Evolutionary conservation across 2,329 filamentous ascomycete species (phyloP).

Genomic region (Corynespora cassiicola): DNA sequence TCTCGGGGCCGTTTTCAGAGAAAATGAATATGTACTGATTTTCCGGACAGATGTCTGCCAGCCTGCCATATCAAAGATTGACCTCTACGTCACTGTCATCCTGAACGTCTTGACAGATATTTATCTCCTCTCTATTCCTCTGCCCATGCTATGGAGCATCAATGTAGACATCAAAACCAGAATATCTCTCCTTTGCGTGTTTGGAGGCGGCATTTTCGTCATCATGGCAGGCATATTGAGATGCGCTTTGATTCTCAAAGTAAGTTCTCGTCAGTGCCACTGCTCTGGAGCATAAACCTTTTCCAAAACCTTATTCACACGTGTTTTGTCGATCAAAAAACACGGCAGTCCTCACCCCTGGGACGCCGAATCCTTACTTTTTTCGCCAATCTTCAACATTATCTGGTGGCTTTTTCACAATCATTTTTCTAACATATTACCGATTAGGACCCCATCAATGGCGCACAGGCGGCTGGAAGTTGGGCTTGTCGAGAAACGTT

Average conservation of each 20-base stretch:
- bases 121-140: constrained; percentile 65
- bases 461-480: constrained; percentile 48
- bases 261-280: constrained; percentile 9
- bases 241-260: constrained; percentile 14
- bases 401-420: no score
- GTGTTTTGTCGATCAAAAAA: constrained; percentile 6
- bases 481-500: constrained; percentile 56
- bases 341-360: no score
- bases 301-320: no score
- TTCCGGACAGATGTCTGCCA: constrained; percentile 16
- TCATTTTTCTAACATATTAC: constrained; percentile 58
- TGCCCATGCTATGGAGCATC: constrained; percentile 63
- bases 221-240: constrained; percentile 63
- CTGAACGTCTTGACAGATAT: constrained; percentile 64
- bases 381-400: no score
- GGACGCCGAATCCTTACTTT: no score
- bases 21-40: no score
- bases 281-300: no score
- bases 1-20: no score
- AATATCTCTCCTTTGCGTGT: constrained; percentile 59
- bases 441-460: constrained; percentile 43
- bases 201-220: constrained; percentile 63
- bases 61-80: constrained; percentile 14
- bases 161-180: constrained; percentile 58
- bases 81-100: constrained; percentile 36